phyloP scores from a whole-genome alignment of 805 yeast species.

The Metschnikowia drakensbergensis region DNA sequence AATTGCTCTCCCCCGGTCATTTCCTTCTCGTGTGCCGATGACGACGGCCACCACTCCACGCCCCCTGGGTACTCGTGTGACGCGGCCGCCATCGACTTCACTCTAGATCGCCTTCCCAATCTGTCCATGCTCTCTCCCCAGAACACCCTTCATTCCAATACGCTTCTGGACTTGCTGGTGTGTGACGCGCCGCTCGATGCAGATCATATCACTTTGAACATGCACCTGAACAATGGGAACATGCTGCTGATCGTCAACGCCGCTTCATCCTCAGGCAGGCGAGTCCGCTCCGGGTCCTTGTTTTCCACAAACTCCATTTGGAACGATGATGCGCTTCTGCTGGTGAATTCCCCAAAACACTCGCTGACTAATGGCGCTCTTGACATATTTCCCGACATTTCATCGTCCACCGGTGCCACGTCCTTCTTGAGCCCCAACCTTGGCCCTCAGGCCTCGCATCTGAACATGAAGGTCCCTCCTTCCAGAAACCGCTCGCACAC shows the following conservation, averaged over 20 bases:
- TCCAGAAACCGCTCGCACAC: constrained; percentile 47
- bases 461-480: constrained; percentile 8
- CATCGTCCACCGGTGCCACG: constrained; percentile 11
- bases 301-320: constrained; percentile 52
- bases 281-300: constrained; percentile 57
- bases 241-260: constrained; percentile 16
- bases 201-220: neutral
- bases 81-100: neutral
- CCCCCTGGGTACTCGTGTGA: neutral
- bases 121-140: constrained; percentile 10
- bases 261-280: constrained; percentile 14
- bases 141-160: constrained; percentile 6
- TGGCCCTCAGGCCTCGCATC: constrained; percentile 17
- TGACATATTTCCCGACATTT: constrained; percentile 13
- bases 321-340: constrained; percentile 43
- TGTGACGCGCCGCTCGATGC: constrained; percentile 3
- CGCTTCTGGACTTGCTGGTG: constrained; percentile 10
- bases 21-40: constrained; percentile 12
- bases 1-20: constrained; percentile 16
- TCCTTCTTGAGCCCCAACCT: constrained; percentile 21
- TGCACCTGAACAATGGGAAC: neutral
- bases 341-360: constrained; percentile 15
- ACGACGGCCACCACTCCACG: constrained; percentile 1
- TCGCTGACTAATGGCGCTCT: constrained; percentile 12
- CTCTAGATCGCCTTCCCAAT: constrained; percentile 1